Evolutionary conservation across 2,329 filamentous ascomycete genomes (phyloP), one percentile per base, ranked within the genome.

Genomic region (Botryotinia globosa): DNA sequence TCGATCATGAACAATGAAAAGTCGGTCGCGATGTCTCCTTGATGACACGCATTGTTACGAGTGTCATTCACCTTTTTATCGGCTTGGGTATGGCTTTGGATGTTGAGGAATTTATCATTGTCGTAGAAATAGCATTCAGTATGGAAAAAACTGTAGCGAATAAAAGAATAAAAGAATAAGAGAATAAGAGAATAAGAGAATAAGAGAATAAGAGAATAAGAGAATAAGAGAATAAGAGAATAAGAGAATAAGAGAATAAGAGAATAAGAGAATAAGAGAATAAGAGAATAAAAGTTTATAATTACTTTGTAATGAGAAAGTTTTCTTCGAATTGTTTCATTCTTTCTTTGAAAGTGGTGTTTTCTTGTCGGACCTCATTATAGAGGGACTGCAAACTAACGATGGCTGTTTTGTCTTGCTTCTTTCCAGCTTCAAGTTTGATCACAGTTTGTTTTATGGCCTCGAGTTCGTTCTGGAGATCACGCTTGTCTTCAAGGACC

Each of bases 311-410:
- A 54, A n/a, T 54, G 7, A 39, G 2, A 1, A 12, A 39, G 3
- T 37, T 6, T 22, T 32, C 5, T 37, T 48, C 12, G 8, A 48
- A 6, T 25, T 1, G 25, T 48, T 65, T 44, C 29, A 20, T n/a
- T 7, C 37, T 22, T 51, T n/a, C 20, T 51, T 51, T 39, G 32
- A 39, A 16, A 4, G 32, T 16, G 45, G 34, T 1, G 12, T 20
- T 51, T 25, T 65, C 22, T 29, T n/a, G 20, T 22, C 25, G 25
- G 16, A n/a, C 0, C 4, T 12, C 25, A 4, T 25, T 1, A 14
- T 51, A 5, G 48, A 14, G 25, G 2, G 0, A 3, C 25, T 51
- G 48, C 0, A 0, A 6, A 0, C 0, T 51, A 6, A 4, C 48
- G 1, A 25, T n/a, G 22, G 4, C 14, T 1, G 14, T 25, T 51